These are phyloP conservation scores for Irpex sp. DNA, from an alignment of 1,284 basidiomycete genomes.

Conservation along the genomic window DNA sequence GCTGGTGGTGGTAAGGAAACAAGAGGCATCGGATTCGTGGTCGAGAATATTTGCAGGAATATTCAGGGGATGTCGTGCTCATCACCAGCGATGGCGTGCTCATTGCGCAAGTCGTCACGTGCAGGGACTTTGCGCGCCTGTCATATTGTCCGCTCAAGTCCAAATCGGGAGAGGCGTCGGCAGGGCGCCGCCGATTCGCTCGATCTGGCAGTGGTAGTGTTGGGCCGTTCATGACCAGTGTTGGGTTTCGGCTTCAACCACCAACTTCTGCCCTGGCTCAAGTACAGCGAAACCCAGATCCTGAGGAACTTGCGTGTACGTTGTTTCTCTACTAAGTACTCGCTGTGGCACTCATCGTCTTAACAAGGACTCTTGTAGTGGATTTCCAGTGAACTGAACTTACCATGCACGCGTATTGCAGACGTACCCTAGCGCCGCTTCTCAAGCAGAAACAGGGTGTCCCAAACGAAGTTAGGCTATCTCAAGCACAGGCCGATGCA, in stretches of 20 bases:
- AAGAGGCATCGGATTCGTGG: background rate
- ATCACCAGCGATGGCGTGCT: conserved; percentile 20
- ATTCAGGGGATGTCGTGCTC: background rate
- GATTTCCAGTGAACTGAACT: too few species aligned
- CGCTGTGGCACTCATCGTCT: background rate
- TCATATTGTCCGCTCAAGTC: background rate
- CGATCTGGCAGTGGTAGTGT: background rate
- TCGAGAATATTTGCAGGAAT: background rate
- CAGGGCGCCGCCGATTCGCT: background rate
- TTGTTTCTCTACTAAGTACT: background rate
- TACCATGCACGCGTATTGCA: background rate
- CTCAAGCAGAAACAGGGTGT: background rate
- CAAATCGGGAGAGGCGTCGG: background rate
- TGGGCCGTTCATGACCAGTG: background rate
- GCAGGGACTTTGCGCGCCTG: conserved; percentile 5
- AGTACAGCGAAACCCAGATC: too few species aligned
- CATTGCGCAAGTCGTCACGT: conserved; percentile 20
- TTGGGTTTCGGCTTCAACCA: background rate
- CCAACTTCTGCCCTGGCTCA: background rate
- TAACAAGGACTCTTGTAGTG: too few species aligned
- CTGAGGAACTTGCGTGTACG: background rate
- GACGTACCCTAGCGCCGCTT: background rate
- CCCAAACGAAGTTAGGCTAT: background rate
- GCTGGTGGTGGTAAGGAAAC: conserved; percentile 6
- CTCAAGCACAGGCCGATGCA: background rate